These are phyloP conservation scores for Lenwebbia sp. DNA, from an alignment of 345 rosid genomes.

Conservation along the genomic window DNA sequence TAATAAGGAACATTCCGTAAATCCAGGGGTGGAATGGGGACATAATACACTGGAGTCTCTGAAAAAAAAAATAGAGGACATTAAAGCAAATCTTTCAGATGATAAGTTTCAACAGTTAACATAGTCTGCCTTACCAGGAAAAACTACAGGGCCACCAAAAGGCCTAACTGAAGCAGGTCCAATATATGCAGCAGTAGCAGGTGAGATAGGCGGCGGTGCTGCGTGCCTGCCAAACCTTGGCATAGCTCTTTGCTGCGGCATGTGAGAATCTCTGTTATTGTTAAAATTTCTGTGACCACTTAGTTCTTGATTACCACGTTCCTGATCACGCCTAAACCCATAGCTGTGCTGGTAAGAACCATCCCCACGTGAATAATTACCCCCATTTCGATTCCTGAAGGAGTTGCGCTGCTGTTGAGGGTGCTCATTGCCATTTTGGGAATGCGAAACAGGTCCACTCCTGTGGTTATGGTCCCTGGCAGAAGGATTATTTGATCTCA, in stretches of 20 bases:
- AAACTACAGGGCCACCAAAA: slow-evolving; percentile 48
- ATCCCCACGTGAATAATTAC: slow-evolving; percentile 42
- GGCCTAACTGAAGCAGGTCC: slow-evolving; percentile 35
- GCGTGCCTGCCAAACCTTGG: slow-evolving; percentile 43
- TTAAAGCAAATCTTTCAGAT: slow-evolving; percentile 8
- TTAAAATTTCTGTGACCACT: slow-evolving; percentile 46
- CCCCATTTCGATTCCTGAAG: slow-evolving; percentile 45
- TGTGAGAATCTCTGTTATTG: slow-evolving; percentile 46
- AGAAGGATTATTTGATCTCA: slow-evolving; percentile 25
- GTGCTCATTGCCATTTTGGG: slow-evolving; percentile 51
- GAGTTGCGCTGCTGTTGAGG: slow-evolving; percentile 49
- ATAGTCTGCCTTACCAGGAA: slow-evolving; percentile 53
- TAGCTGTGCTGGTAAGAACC: slow-evolving; percentile 63
- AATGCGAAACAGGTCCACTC: slow-evolving; percentile 37
- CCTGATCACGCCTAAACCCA: slow-evolving; percentile 74
- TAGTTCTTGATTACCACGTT: slow-evolving; percentile 60
- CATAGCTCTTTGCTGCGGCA: slow-evolving; percentile 47
- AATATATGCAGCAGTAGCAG: slow-evolving; percentile 31
- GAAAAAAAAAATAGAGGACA: slow-evolving; percentile 3
- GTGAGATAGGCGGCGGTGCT: slow-evolving; percentile 32
- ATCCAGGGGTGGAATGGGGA: slow-evolving; percentile 22
- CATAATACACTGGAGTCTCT: slow-evolving; percentile 45
- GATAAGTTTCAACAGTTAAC: background rate
- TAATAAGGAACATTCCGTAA: background rate
- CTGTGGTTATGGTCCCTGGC: slow-evolving; percentile 45